Percentiles rank a stretch among this genome's conserved stretches.
Conservation (phyloP, 169 alveolate genomes). For the Plasmodium vivax region DNA sequence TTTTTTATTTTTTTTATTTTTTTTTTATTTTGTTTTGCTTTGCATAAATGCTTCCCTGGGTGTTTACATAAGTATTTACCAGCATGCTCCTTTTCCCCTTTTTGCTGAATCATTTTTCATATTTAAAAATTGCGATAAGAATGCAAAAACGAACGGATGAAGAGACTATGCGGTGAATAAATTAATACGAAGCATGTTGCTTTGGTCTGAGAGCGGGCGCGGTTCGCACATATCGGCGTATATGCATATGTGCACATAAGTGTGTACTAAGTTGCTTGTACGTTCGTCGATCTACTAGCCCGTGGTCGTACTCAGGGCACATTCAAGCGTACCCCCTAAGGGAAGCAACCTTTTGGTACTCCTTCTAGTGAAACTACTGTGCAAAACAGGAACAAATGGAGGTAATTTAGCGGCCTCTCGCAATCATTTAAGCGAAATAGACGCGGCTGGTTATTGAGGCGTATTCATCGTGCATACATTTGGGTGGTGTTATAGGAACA, state of each 20-base stretch:
- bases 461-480: background rate
- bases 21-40: slow-evolving; percentile 5
- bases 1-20: no score
- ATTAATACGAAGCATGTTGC: background rate
- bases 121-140: slow-evolving; percentile 10
- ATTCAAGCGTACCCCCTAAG: background rate
- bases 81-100: background rate
- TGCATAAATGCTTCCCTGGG: slow-evolving; percentile 15
- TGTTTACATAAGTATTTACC: background rate
- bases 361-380: background rate
- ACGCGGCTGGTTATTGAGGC: background rate
- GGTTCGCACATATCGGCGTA: background rate
- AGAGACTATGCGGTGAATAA: background rate
- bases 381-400: background rate
- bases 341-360: background rate
- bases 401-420: background rate
- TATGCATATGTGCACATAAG: background rate
- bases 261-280: background rate
- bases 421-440: background rate
- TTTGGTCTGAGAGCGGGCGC: background rate
- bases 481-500: background rate
- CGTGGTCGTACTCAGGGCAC: background rate
- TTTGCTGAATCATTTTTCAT: slow-evolving; percentile 2
- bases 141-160: slow-evolving; percentile 1
- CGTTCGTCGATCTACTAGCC: background rate